phyloP scores from a whole-genome alignment of 2,329 filamentous ascomycete genomes.

The Calonectria montana region DNA sequence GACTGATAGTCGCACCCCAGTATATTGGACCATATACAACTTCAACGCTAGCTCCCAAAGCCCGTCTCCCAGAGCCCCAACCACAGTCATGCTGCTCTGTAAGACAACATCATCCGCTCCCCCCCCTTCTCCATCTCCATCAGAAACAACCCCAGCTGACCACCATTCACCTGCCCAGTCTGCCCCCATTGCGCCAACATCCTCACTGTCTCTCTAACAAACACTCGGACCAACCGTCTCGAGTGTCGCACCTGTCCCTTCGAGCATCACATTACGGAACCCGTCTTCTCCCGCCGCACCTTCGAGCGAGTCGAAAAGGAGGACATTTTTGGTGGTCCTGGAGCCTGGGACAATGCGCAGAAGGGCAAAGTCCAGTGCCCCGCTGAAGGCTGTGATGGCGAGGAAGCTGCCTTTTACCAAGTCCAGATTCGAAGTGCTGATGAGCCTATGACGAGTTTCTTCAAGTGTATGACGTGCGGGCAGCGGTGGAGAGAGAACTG shows the following conservation, averaged over 20 bases:
- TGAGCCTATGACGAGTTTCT: slow-evolving; percentile 98
- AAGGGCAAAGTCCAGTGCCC: slow-evolving; percentile 87
- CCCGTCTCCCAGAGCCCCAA: background rate
- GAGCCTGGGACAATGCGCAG: slow-evolving; percentile 91
- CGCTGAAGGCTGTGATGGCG: slow-evolving; percentile 81
- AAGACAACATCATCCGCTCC: slow-evolving; percentile 37
- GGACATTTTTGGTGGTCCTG: slow-evolving; percentile 88
- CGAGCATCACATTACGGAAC: slow-evolving; percentile 82
- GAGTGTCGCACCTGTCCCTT: slow-evolving; percentile 97
- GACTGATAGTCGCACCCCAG: background rate
- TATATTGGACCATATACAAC: background rate
- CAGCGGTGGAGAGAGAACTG: slow-evolving; percentile 76
- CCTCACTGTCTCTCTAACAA: slow-evolving; percentile 76
- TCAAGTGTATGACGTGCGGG: slow-evolving; percentile 80
- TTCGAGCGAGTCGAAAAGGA: slow-evolving; percentile 91
- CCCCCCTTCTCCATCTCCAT: slow-evolving; percentile 11
- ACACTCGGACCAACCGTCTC: slow-evolving; percentile 78
- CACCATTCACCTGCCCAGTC: slow-evolving; percentile 60
- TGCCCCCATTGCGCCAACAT: slow-evolving; percentile 88
- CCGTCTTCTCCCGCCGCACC: slow-evolving; percentile 84
- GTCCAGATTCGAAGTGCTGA: slow-evolving; percentile 98
- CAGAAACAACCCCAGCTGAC: slow-evolving; percentile 18
- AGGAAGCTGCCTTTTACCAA: slow-evolving; percentile 93
- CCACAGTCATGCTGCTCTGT: slow-evolving; percentile 74
- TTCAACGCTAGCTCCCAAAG: too few relatives aligned